These are phyloP conservation scores for Omphalea diandra DNA, from an alignment of 441 rosid genomes.

Conservation along the genomic window DNA sequence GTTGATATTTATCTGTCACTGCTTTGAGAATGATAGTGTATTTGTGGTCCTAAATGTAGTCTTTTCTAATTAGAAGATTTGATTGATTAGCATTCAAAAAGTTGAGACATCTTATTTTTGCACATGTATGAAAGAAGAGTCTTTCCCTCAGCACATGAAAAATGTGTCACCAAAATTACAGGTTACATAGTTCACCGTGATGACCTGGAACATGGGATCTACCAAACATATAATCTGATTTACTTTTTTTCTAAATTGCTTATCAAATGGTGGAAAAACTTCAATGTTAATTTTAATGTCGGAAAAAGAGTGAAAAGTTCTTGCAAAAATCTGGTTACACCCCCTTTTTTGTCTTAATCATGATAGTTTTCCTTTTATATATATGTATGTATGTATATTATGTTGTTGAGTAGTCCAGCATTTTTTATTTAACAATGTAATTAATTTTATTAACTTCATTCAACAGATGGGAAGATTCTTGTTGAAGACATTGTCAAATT, in stretches of 20 bases:
- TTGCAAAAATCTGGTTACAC: neutral
- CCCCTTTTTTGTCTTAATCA: neutral
- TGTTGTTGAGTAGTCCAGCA: neutral
- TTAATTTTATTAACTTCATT: slow-evolving; percentile 9
- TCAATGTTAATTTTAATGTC: neutral
- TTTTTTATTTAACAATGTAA: slow-evolving; percentile 9
- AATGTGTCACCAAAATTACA: neutral
- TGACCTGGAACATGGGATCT: neutral
- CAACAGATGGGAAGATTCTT: slow-evolving; percentile 83
- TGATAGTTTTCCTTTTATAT: neutral
- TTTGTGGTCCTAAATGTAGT: neutral
- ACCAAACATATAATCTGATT: neutral
- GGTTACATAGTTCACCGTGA: neutral
- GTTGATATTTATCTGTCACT: neutral
- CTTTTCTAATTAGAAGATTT: neutral
- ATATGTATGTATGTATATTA: neutral
- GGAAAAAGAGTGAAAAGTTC: neutral
- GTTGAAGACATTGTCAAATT: slow-evolving; percentile 85
- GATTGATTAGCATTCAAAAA: neutral
- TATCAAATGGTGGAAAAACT: neutral
- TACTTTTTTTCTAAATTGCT: neutral
- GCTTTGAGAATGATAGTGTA: neutral
- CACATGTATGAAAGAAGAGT: too few species aligned
- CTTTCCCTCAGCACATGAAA: neutral
- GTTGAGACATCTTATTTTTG: neutral